Conservation (phyloP, 495 filamentous ascomycete species). For the Penicillium fimorum region DNA sequence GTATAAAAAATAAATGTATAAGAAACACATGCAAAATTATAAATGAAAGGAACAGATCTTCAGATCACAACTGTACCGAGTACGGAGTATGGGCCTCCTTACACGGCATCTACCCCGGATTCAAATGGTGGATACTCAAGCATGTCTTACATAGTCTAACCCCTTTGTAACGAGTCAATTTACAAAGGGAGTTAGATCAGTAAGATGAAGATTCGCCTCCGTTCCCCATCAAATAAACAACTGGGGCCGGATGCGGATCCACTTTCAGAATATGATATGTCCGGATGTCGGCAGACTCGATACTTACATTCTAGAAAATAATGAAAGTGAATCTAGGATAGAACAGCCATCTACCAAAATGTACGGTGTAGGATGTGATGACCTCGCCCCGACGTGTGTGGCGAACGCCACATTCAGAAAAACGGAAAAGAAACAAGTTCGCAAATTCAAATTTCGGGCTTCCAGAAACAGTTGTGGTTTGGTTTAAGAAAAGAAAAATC, state of each 20-base stretch:
- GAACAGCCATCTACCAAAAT: too few species aligned
- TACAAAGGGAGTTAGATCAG: neutral
- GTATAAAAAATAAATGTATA: neutral
- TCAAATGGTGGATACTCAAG: neutral
- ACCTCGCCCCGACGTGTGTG: slow-evolving; percentile 9
- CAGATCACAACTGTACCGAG: neutral
- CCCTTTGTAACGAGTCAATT: neutral
- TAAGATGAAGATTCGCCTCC: slow-evolving; percentile 10
- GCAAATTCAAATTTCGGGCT: neutral
- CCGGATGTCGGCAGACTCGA: neutral
- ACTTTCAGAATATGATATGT: slow-evolving; percentile 3
- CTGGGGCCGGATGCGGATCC: slow-evolving; percentile 22
- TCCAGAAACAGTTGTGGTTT: neutral
- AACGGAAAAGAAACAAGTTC: neutral
- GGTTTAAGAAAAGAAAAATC: neutral
- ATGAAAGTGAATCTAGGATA: neutral
- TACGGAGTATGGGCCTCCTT: neutral
- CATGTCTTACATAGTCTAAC: too few species aligned
- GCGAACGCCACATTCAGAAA: neutral
- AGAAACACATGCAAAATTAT: neutral
- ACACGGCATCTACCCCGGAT: slow-evolving; percentile 16
- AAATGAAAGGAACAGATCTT: neutral
- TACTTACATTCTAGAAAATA: neutral
- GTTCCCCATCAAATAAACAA: slow-evolving; percentile 22
- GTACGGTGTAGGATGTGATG: neutral